Base-by-base conservation (phyloP, 345 rosid species). In the Zanthoxylum bungeanum region DNA sequence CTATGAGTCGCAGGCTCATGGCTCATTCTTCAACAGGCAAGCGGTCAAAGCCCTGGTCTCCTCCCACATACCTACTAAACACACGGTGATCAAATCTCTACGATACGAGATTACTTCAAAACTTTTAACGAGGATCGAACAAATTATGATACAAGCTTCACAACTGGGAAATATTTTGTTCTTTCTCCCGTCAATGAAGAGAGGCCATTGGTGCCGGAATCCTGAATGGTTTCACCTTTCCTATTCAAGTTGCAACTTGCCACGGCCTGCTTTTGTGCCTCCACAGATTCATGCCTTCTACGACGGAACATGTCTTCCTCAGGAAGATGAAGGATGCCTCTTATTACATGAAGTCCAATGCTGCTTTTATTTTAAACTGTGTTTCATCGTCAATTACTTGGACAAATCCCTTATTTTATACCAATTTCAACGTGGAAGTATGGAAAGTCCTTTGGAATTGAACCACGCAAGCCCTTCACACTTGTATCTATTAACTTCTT, bases 381-480 rank as follows among this genome's bases (percentile, higher is more conserved):
- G 77, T 77, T 78, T 95, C 97, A 2, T 95, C 97, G 9, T 95
- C 99, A n/a, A 95, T 95, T 70, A 91, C 99, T 37, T 95, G 98
- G 71, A 82, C 99, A 55, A 92, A 91, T 6, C 99, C 97, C 81
- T 63, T 88, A 57, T 81, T n/a, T 84, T 42, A 91, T 75, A 64
- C 98, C 96, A 28, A 95, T 92, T 82, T 95, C 98, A 4, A 92
- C 98, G 25, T 91, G 98, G 77, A 92, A 95, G 81, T 94, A 94
- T 0, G 98, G 98, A 66, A 94, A 94, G 67, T 92, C 87, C 83
- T 90, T 90, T 0, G 98, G 97, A 22, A 94, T 91, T 33, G 98
- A 92, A 61, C 83, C 86, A 10, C 91, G 87, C 60, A 95, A 75
- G 65, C 99, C 98, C 76, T 92, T 95, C 68, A 77, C 83, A 56